Evolutionary conservation across 805 yeast species (phyloP).

Genomic region (Yarrowia deformans): DNA sequence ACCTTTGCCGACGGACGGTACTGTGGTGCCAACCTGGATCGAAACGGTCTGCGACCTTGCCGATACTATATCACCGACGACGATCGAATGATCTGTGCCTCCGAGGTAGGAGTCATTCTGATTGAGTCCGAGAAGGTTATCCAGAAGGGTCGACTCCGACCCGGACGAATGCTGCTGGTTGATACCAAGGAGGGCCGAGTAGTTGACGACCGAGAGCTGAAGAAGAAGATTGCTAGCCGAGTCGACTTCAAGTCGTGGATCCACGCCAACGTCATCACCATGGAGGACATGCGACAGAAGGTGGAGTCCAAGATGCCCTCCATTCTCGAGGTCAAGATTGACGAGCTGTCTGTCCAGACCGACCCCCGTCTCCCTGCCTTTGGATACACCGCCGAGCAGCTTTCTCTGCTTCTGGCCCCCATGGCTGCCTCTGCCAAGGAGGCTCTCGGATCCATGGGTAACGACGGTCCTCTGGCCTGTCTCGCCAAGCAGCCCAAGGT

Average conservation of each 20-base stretch:
- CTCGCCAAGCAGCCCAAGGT: conserved; percentile 90
- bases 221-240: conserved; percentile 76
- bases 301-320: conserved; percentile 55
- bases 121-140: conserved; percentile 81
- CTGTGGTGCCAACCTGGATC: conserved; percentile 97
- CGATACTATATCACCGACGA: conserved; percentile 95
- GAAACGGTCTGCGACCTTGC: conserved; percentile 98
- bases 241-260: conserved; percentile 95
- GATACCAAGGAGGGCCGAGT: conserved; percentile 92
- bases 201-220: conserved; percentile 91
- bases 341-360: conserved; percentile 62
- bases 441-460: conserved; percentile 98
- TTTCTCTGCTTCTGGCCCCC: conserved; percentile 81
- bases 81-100: conserved; percentile 95
- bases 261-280: conserved; percentile 80
- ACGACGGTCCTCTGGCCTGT: conserved; percentile 95
- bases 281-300: conserved; percentile 75
- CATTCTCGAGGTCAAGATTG: conserved; percentile 43
- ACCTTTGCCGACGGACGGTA: conserved; percentile 97
- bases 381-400: conserved; percentile 95
- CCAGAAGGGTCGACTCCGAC: conserved; percentile 92
- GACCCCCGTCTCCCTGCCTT: conserved; percentile 86
- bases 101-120: conserved; percentile 97
- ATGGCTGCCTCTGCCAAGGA: conserved; percentile 94
- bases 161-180: conserved; percentile 94